Evolutionary conservation across 2,329 filamentous ascomycete species (phyloP), one percentile per base, ranked within the genome.

Genomic region (Aspergillus sp.): DNA sequence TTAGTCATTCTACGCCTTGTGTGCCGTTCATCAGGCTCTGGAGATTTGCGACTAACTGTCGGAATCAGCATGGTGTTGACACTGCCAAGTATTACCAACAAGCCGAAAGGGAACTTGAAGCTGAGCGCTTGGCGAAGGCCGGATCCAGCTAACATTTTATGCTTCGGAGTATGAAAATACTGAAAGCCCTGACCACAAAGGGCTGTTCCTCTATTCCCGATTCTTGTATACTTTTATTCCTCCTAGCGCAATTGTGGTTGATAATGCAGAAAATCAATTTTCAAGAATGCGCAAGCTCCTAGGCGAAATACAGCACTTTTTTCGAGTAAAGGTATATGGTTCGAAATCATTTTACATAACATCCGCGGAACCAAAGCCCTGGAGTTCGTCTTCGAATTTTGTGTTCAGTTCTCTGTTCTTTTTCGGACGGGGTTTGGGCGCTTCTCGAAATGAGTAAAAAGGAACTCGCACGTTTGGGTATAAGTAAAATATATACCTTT

Each of bases 1-100:
- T 78, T 61, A 57, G 69, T 58, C n/a, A 44, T 30, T 19, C 9
- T 29, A 10, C 7, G 47, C 35, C 7, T 12, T n/a, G 29, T 4
- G 28, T 42, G n/a, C 39, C 30, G 26, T 29, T 39, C 40, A 19
- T 29, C n/a, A 27, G 9, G 29, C 3, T 27, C n/a, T 26, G 41
- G 29, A 29, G 4, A 7, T 29, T 6, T 42, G 10, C n/a, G 45
- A 40, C 49, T 61, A 47, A 59, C 48, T 45, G 26, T 34, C 29
- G 34, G 41, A 48, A 50, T 54, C 75, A 94, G 79, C 93, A 98
- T 68, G 93, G 93, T 58, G 87, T 98, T 49, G 93, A 98, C 68
- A 98, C 93, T 30, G 89, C 91, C 55, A 98, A 98, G 75, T 98
- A 98, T 75, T 98, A 94, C 72, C 84, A 85, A 66, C 88, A 94